Evolutionary conservation across 139 green algal genomes (phyloP).

Genomic region (Chlorella vulgaris): DNA sequence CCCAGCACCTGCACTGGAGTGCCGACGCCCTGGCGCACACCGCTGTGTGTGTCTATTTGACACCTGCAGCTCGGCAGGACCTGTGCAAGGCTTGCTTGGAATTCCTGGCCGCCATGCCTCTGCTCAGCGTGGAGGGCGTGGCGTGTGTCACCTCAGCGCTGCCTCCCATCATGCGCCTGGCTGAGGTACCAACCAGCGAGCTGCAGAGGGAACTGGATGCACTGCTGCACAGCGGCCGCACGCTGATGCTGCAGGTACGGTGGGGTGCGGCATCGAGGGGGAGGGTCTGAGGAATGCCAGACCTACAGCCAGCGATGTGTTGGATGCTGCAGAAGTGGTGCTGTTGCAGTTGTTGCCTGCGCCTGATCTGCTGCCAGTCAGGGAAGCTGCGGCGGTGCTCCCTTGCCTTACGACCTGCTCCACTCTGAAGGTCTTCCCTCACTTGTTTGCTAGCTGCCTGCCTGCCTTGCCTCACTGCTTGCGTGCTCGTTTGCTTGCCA

Average conservation of each 20-base stretch:
- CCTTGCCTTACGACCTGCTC: too few relatives aligned
- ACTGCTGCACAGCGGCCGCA: constrained; percentile 21
- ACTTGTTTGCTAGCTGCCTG: too few relatives aligned
- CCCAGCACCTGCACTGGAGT: constrained; percentile 31
- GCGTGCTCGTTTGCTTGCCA: neutral
- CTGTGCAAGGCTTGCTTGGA: neutral
- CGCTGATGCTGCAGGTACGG: constrained; percentile 20
- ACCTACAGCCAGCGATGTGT: too few relatives aligned
- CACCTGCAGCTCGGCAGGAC: constrained; percentile 1
- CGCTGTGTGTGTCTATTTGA: neutral
- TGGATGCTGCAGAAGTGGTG: too few relatives aligned
- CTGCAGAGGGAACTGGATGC: constrained; percentile 9
- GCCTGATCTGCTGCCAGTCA: too few relatives aligned
- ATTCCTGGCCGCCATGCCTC: constrained; percentile 2
- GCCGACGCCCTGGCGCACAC: constrained; percentile 1
- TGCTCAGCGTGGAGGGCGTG: constrained; percentile 15
- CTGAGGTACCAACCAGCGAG: neutral
- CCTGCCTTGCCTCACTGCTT: too few relatives aligned
- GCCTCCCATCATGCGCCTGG: constrained; percentile 16
- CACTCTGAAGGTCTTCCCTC: too few relatives aligned
- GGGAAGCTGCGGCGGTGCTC: too few relatives aligned
- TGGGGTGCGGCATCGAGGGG: too few relatives aligned
- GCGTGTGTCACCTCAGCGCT: constrained; percentile 6
- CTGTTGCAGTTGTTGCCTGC: too few relatives aligned
- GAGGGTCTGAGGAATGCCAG: too few relatives aligned